Evolutionary conservation across 805 yeast species (phyloP).

Genomic region (Lipomyces spencermartinsiae): DNA sequence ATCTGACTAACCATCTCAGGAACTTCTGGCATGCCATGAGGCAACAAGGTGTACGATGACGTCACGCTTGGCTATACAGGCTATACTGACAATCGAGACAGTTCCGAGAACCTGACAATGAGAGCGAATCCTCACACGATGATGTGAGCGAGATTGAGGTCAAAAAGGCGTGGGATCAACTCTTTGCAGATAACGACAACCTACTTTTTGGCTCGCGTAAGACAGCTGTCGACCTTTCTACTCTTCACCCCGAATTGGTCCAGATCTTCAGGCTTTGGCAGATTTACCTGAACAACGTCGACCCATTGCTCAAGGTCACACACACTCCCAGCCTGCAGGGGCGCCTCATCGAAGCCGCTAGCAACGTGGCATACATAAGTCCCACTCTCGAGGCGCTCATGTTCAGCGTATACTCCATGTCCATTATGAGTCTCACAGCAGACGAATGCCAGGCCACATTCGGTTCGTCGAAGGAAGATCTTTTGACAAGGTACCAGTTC

Average conservation of each 20-base stretch:
- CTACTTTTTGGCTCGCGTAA: neutral
- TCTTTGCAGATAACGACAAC: neutral
- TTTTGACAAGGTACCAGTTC: neutral
- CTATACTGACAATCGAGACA: neutral
- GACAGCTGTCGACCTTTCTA: neutral
- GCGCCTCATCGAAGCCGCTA: neutral
- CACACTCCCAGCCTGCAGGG: neutral
- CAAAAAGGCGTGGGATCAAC: neutral
- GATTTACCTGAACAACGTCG: neutral
- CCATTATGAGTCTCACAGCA: neutral
- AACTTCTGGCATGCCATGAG: no score
- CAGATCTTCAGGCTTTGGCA: neutral
- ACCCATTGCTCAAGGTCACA: neutral
- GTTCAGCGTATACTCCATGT: neutral
- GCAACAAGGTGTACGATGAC: neutral
- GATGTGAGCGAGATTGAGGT: neutral
- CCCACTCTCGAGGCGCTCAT: neutral
- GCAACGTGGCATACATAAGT: neutral
- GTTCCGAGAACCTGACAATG: neutral
- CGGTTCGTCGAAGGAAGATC: neutral
- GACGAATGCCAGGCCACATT: neutral
- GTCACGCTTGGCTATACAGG: no score
- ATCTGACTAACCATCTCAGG: no score
- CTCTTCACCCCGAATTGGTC: neutral
- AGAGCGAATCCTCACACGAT: neutral